Evolutionary conservation across 2,329 filamentous ascomycete species (phyloP).

Genomic region (Nannizziopsis arthrosporioides): DNA sequence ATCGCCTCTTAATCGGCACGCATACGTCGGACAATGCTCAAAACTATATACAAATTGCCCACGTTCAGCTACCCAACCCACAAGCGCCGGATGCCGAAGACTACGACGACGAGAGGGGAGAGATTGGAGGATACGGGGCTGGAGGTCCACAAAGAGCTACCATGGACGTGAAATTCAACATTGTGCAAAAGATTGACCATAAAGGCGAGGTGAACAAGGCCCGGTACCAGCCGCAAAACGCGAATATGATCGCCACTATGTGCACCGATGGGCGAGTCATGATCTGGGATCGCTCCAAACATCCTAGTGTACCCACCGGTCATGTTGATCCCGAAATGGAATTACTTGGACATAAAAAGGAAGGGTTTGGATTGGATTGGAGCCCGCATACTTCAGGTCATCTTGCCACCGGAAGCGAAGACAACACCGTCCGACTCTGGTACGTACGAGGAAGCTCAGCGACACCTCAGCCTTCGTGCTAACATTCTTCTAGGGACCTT

Average conservation of each 20-base stretch:
- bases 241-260: constrained; percentile 89
- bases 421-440: constrained; percentile 86
- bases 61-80: constrained; percentile 81
- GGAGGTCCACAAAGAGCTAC: constrained; percentile 53
- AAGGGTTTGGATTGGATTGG: constrained; percentile 91
- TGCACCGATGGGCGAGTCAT: constrained; percentile 78
- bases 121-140: constrained; percentile 86
- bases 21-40: constrained; percentile 76
- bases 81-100: constrained; percentile 58
- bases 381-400: constrained; percentile 71
- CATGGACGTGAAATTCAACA: constrained; percentile 67
- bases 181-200: constrained; percentile 93
- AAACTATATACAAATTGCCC: constrained; percentile 90
- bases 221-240: constrained; percentile 93
- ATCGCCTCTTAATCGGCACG: constrained; percentile 84
- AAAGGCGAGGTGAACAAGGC: constrained; percentile 97
- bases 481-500: constrained; percentile 52
- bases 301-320: constrained; percentile 63
- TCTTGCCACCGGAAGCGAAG: constrained; percentile 82
- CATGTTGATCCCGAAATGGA: constrained; percentile 71
- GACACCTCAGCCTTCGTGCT: background rate
- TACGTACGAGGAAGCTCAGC: constrained; percentile 30
- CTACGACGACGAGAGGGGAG: constrained; percentile 82
- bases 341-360: constrained; percentile 69
- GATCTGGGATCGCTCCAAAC: constrained; percentile 93